Evolutionary conservation across 2,329 filamentous ascomycete species (phyloP).

Genomic region (Cordyceps pruinosa): DNA sequence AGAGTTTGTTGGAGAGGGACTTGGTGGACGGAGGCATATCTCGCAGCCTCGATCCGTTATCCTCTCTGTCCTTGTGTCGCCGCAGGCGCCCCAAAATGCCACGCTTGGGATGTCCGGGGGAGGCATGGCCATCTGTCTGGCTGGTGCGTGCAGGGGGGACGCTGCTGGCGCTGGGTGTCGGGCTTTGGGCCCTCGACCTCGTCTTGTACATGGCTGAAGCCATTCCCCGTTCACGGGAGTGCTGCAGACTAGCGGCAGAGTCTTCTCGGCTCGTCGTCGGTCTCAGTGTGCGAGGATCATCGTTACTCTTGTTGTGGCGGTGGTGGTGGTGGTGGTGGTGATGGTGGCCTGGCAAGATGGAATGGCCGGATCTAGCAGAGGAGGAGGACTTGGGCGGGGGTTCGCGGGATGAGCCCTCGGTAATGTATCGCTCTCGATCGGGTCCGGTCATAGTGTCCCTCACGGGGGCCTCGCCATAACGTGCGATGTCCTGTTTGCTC

Average conservation of each 20-base stretch:
- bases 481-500: slow-evolving; percentile 57
- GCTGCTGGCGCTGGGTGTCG: slow-evolving; percentile 69
- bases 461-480: slow-evolving; percentile 72
- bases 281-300: slow-evolving; percentile 58
- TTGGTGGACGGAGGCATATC: slow-evolving; percentile 46
- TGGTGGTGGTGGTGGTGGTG: slow-evolving; percentile 36
- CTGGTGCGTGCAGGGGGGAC: slow-evolving; percentile 44
- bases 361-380: slow-evolving; percentile 52
- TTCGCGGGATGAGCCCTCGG: slow-evolving; percentile 39
- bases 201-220: slow-evolving; percentile 39
- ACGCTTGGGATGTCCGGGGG: slow-evolving; percentile 48
- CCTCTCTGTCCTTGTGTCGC: slow-evolving; percentile 50
- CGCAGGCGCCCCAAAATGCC: slow-evolving; percentile 45
- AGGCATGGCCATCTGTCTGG: slow-evolving; percentile 49
- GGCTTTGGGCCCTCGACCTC: slow-evolving; percentile 65
- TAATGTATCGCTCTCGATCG: slow-evolving; percentile 60
- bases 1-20: slow-evolving; percentile 45
- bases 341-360: slow-evolving; percentile 45
- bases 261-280: slow-evolving; percentile 74
- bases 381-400: slow-evolving; percentile 55
- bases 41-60: slow-evolving; percentile 31
- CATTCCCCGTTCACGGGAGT: slow-evolving; percentile 46
- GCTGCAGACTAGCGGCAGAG: slow-evolving; percentile 44
- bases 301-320: slow-evolving; percentile 64
- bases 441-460: slow-evolving; percentile 61